Evolutionary conservation across 2,329 filamentous ascomycete genomes (phyloP).

Genomic region (Aureobasidium sp.): DNA sequence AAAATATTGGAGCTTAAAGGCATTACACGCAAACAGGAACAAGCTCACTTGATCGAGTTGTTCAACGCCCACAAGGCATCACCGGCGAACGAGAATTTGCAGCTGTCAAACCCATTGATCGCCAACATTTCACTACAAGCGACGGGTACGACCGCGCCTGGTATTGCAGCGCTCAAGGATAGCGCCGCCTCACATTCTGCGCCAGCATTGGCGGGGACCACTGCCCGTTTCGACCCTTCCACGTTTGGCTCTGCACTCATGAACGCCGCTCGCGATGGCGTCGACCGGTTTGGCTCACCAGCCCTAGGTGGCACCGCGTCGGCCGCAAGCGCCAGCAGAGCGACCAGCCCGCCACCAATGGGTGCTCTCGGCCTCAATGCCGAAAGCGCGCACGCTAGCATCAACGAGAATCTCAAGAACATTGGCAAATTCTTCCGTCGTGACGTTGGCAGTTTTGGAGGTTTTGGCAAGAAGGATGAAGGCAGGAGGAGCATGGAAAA

Average conservation of each 20-base stretch:
- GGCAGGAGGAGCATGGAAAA: slow-evolving; percentile 18
- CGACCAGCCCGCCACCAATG: slow-evolving; percentile 26
- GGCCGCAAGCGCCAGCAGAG: slow-evolving; percentile 24
- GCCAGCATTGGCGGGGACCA: slow-evolving; percentile 33
- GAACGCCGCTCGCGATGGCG: slow-evolving; percentile 77
- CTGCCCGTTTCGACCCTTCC: slow-evolving; percentile 63
- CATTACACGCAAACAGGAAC: slow-evolving; percentile 70
- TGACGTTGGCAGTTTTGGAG: slow-evolving; percentile 67
- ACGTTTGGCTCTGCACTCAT: slow-evolving; percentile 81
- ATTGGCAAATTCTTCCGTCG: slow-evolving; percentile 94
- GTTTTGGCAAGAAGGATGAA: slow-evolving; percentile 50
- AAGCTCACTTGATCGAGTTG: slow-evolving; percentile 74
- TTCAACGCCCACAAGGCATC: slow-evolving; percentile 77
- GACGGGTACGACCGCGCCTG: slow-evolving; percentile 36
- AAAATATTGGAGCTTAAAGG: slow-evolving; percentile 96
- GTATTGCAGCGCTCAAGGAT: slow-evolving; percentile 19
- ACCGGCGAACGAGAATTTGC: slow-evolving; percentile 60
- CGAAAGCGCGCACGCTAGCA: slow-evolving; percentile 14
- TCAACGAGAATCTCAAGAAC: slow-evolving; percentile 91
- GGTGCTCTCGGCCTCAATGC: slow-evolving; percentile 25
- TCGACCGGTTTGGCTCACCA: slow-evolving; percentile 66
- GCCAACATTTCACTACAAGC: slow-evolving; percentile 51
- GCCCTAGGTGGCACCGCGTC: slow-evolving; percentile 30
- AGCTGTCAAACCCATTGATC: slow-evolving; percentile 60
- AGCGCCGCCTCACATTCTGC: slow-evolving; percentile 24